phyloP scores from a whole-genome alignment of 192 early-diverging fungal genomes.

The Gamsiella multidivaricata region DNA sequence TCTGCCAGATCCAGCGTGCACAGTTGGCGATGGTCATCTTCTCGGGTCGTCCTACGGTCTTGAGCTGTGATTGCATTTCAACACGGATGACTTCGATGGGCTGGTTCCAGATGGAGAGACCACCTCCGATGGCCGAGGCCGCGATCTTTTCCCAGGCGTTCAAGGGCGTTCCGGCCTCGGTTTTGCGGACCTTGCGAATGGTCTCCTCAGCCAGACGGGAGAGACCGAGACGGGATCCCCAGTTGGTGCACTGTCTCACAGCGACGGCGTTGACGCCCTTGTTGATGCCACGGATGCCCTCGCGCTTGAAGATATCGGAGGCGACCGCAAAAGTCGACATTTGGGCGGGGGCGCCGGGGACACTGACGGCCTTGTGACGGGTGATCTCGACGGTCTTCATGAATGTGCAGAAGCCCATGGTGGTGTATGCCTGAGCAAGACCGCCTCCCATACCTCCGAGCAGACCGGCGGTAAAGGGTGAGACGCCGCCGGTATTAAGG shows the following conservation, averaged over 20 bases:
- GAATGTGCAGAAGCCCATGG: slow-evolving; percentile 99
- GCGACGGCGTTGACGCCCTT: slow-evolving; percentile 99
- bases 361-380: slow-evolving; percentile 82
- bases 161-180: slow-evolving; percentile 53
- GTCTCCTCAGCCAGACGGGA: slow-evolving; percentile 78
- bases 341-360: slow-evolving; percentile 60
- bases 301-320: slow-evolving; percentile 87
- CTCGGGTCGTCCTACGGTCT: slow-evolving; percentile 86
- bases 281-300: slow-evolving; percentile 97
- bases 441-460: slow-evolving; percentile 96
- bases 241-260: slow-evolving; percentile 96
- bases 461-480: slow-evolving; percentile 80
- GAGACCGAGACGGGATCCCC: slow-evolving; percentile 96
- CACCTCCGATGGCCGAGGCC: slow-evolving; percentile 91
- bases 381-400: slow-evolving; percentile 99
- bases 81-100: slow-evolving; percentile 99
- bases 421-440: slow-evolving; percentile 95
- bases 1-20: slow-evolving; percentile 91
- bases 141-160: slow-evolving; percentile 70
- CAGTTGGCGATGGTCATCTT: slow-evolving; percentile 90
- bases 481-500: slow-evolving; percentile 62
- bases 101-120: slow-evolving; percentile 97
- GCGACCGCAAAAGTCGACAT: slow-evolving; percentile 88
- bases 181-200: slow-evolving; percentile 68
- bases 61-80: slow-evolving; percentile 97